phyloP scores from a whole-genome alignment of 2,329 filamentous ascomycete species.

The Cytospora piceae region DNA sequence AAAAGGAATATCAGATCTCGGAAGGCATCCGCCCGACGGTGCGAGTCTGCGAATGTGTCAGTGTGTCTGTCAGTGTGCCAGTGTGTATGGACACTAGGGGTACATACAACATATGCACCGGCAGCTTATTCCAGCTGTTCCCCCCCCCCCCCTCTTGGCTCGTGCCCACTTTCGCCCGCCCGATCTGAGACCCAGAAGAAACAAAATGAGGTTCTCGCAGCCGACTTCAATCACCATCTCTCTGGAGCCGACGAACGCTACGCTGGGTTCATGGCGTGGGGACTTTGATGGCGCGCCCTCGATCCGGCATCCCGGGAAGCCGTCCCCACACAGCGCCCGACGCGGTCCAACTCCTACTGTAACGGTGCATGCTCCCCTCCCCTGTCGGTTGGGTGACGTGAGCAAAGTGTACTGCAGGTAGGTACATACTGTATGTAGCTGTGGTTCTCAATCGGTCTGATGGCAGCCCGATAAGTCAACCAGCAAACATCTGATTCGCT shows the following conservation, averaged over 20 bases:
- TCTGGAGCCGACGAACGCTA: neutral
- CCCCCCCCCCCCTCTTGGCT: neutral
- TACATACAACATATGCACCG: too few species aligned
- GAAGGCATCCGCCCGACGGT: constrained; percentile 29
- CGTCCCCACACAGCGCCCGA: neutral
- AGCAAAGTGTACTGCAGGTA: too few species aligned
- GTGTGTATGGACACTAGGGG: too few species aligned
- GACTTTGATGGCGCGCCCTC: neutral
- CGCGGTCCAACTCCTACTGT: neutral
- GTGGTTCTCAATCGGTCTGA: neutral
- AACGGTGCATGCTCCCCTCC: too few species aligned
- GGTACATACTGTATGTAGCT: neutral
- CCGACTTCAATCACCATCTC: neutral
- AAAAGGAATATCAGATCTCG: constrained; percentile 19
- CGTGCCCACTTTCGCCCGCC: constrained; percentile 20
- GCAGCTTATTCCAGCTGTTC: too few species aligned
- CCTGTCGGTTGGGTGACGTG: too few species aligned
- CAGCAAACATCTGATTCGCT: neutral
- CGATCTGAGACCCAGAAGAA: neutral
- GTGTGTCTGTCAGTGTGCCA: too few species aligned
- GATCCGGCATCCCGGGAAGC: constrained; percentile 15
- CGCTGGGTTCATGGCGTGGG: neutral
- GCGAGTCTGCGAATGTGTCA: neutral
- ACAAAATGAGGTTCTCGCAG: constrained; percentile 7
- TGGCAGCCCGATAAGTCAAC: neutral